Conservation (phyloP, 176 grass and related monocot species). For the Triticum turgidum region DNA sequence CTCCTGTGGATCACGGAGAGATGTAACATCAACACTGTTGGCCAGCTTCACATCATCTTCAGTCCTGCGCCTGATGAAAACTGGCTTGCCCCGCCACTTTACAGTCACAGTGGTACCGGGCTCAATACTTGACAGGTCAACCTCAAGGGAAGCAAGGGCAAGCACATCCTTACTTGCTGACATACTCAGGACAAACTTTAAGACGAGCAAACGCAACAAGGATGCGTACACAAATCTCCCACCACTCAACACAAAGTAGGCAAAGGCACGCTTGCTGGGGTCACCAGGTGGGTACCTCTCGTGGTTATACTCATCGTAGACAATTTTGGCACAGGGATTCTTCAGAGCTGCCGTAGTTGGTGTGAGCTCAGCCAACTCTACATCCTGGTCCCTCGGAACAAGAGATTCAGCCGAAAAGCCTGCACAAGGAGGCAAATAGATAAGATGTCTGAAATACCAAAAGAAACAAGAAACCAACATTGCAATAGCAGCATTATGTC, state of each 20-base stretch:
- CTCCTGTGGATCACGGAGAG: constrained; percentile 73
- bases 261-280: constrained; percentile 83
- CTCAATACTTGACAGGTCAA: constrained; percentile 84
- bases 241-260: constrained; percentile 90
- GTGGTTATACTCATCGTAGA: constrained; percentile 74
- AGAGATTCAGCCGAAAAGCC: constrained; percentile 77
- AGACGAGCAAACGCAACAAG: constrained; percentile 66
- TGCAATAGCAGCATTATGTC: constrained; percentile 8
- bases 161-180: constrained; percentile 95
- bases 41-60: constrained; percentile 85
- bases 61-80: constrained; percentile 87
- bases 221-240: constrained; percentile 89
- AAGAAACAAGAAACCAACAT: neutral
- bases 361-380: constrained; percentile 49
- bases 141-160: constrained; percentile 74
- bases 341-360: constrained; percentile 67
- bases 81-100: constrained; percentile 94
- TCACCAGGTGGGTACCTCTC: constrained; percentile 76
- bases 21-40: constrained; percentile 62
- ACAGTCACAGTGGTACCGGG: constrained; percentile 82
- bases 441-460: constrained; percentile 9
- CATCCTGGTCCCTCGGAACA: constrained; percentile 61
- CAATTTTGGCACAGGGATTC: constrained; percentile 73
- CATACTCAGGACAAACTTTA: constrained; percentile 91
- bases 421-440: constrained; percentile 28